phyloP scores from a whole-genome alignment of 1,139 yeast genomes.

The Yarrowia galli region DNA sequence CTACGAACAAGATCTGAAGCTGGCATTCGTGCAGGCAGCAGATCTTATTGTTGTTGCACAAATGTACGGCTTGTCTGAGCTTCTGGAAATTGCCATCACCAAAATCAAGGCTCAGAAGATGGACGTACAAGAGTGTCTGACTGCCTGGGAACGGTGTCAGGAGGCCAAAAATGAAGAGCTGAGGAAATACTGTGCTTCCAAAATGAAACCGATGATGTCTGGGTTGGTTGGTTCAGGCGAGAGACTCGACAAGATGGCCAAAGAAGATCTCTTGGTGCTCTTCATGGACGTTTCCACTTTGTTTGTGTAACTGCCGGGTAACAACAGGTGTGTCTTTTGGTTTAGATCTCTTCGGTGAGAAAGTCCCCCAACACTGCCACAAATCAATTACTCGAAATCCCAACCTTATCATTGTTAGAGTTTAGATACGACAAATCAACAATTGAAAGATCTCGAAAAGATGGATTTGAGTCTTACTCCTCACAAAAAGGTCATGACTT shows the following conservation, averaged over 20 bases:
- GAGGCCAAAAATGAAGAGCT: background rate
- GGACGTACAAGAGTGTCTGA: background rate
- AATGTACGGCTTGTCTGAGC: background rate
- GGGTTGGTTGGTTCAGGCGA: background rate
- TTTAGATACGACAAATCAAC: no score
- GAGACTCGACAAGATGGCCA: background rate
- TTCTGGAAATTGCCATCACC: background rate
- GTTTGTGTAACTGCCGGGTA: background rate
- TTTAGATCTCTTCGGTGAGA: no score
- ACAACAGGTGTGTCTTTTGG: no score
- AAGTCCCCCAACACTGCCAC: no score
- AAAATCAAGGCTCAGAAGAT: background rate
- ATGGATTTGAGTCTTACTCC: no score
- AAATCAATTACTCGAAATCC: no score
- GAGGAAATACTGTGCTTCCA: background rate
- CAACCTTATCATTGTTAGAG: no score
- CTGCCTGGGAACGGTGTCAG: background rate
- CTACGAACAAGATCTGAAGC: background rate
- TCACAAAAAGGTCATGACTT: no score
- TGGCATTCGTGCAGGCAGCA: background rate
- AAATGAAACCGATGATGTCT: background rate
- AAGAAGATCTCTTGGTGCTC: background rate
- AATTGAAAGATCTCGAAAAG: no score
- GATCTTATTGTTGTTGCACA: background rate
- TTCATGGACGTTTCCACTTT: background rate